Evolutionary conservation across 306 rosid genomes (phyloP), one percentile per base, ranked within the genome.

Genomic region (Calophaca sinica): DNA sequence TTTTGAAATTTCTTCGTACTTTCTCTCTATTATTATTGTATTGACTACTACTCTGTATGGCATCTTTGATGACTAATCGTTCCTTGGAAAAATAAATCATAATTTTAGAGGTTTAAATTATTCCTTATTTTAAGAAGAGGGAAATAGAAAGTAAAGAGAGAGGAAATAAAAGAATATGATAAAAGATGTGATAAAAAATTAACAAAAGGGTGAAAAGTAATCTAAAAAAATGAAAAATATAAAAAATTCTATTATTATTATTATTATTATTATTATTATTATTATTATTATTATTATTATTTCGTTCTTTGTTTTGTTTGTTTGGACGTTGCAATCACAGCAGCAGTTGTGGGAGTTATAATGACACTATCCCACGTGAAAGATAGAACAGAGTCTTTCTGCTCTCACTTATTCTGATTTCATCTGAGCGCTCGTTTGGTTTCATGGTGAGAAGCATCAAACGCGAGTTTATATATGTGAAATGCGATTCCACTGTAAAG

Each of bases 281-380:
- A 32, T 31, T 28, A 31, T 58, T 58, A n/a, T n/a, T 14, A 52
- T 13, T 13, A 14, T 51, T 13, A 32, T 31, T 28, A 31, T 58
- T 58, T 28, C 3, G 39, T 42, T 62, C 39, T 52, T 33, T 33
- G 36, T 33, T 33, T 62, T 51, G 73, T 65, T 55, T 35, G 38
- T 54, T 64, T 62, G 81, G 80, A 60, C 0, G 74, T 72, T 80
- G 67, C 88, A 69, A 85, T 83, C 76, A 75, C 35, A 62, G 68
- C 31, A 71, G 82, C 84, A 63, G 85, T 77, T 84, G 87, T 84
- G 88, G 89, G 82, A 49, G 88, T 84, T 79, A 76, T 72, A 58
- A 76, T 84, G 78, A 57, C 79, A 62, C 42, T 72, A 82, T 68
- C 70, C 88, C 96, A 88, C 74, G 92, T 84, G 90, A 81, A 81